Base-by-base conservation (phyloP, 73 alveolate species). In the Halteria grandinella region DNA sequence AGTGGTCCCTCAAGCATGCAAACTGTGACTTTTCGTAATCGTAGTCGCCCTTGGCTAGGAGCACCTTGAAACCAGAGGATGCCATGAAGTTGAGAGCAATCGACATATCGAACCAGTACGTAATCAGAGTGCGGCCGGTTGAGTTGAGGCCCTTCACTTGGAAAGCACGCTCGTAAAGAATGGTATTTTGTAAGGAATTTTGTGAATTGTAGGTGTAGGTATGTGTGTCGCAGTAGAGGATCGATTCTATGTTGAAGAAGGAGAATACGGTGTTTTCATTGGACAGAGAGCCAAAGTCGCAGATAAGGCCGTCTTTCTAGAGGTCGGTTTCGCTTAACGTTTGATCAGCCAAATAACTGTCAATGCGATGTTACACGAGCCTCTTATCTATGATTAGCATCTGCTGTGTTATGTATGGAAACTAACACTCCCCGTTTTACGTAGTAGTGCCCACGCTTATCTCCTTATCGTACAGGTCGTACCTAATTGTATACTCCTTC, bases 341-440 rank as follows among this genome's bases (percentile, higher is more conserved):
- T 43, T 57, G n/a, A n/a, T n/a, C n/a, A n/a, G n/a, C n/a, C n/a
- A n/a, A n/a, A 39, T 62, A 39, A 24, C 41, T 4, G 15, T 8
- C 15, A 6, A 62, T 41, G 4, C 78, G 6, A 62, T 5, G 20
- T 21, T 62, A 40, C 23, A 43, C 78, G 4, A 62, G 24, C 41
- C 24, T 62, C 44, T 62, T 62, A 62, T 62, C 78, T 11, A 62
- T 62, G 20, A 62, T 39, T 3, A 62, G 17, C 11, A 62, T 21
- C 44, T 62, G 62, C 41, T 62, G 45, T 17, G 60, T 62, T 3
- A 62, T 39, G 41, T 40, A 62, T 62, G 78, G 78, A 62, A 62
- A 60, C 25, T 62, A 12, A 60, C 78, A 62, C 60, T 29, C 25
- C 3, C 25, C 44, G 5, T 5, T 20, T 11, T 57, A 12, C 4